Evolutionary conservation across 495 filamentous ascomycete species (phyloP), one percentile per base, ranked within the genome.

Genomic region (Neurospora tetraspora): DNA sequence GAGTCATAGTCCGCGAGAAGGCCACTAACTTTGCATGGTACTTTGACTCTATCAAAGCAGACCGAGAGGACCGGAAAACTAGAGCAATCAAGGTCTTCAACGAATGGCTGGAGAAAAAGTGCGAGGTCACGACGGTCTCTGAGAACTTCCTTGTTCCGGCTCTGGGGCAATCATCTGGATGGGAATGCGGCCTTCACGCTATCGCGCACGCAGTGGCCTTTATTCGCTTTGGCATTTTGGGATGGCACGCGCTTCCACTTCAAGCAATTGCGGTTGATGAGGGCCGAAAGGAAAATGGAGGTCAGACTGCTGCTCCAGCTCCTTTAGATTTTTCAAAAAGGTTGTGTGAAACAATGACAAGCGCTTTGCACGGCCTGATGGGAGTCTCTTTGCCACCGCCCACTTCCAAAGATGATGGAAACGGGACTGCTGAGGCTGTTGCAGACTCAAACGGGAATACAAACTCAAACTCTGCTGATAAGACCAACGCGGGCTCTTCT

Each of bases 181-280:
- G 70, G 73, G 69, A 73, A 31, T 79, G 77, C 61, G 70, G 70
- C 4, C 37, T 79, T 1, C 76, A 76, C 34, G 18, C 14, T 5
- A 73, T 79, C 8, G 73, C 70, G 11, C 76, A 76, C 36, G 39
- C 68, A 34, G 42, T 76, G 43, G 71, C 70, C 18, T 77, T 76
- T 45, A 7, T 75, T 31, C 72, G 73, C 9, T 75, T 71, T 31
- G 74, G 73, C 11, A 11, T 69, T 1, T 18, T 76, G 6, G 73
- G 76, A 14, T 59, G 47, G 47, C 12, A 34, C 27, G 27, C 23
- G 16, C 27, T 61, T 9, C 53, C 53, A 14, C 8, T 3, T 34
- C 27, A 61, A 65, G 53, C 53, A 65, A 16, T 65, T 34, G 53
- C 14, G 12, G 2, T 34, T 65, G 31, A 65, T 34, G 53, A 65